These are phyloP conservation scores for Urtica urens DNA, from an alignment of 306 rosid genomes.

Conservation along the genomic window DNA sequence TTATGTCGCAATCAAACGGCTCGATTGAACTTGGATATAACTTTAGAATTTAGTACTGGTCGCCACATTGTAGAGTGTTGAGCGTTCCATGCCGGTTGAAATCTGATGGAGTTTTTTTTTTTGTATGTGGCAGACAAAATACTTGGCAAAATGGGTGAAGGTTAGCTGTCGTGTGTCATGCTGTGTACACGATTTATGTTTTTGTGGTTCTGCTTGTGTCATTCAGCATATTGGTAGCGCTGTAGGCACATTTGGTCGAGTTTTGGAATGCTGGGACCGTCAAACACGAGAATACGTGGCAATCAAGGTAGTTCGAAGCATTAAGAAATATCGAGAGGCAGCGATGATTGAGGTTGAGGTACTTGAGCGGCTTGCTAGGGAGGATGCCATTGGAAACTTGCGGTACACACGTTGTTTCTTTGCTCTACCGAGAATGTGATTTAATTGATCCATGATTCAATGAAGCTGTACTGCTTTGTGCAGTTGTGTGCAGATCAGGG, in stretches of 20 bases:
- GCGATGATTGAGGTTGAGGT: constrained; percentile 88
- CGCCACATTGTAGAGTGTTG: too few relatives aligned
- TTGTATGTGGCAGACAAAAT: constrained; percentile 62
- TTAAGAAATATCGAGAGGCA: constrained; percentile 78
- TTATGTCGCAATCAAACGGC: too few relatives aligned
- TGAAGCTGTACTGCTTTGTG: constrained; percentile 21
- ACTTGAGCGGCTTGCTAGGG: constrained; percentile 53
- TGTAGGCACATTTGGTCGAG: constrained; percentile 99
- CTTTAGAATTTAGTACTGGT: too few relatives aligned
- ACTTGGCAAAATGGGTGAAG: constrained; percentile 97
- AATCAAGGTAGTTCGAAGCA: constrained; percentile 83
- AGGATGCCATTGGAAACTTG: constrained; percentile 49
- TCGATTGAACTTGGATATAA: too few relatives aligned
- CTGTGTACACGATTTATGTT: constrained; percentile 64
- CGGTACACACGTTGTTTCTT: constrained; percentile 31
- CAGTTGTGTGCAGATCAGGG: constrained; percentile 79
- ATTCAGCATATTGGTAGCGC: constrained; percentile 95
- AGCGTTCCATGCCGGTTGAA: too few relatives aligned
- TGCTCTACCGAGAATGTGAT: too few relatives aligned
- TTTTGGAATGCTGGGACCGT: constrained; percentile 99
- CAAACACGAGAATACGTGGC: constrained; percentile 79
- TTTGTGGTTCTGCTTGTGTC: constrained; percentile 71
- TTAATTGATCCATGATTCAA: background rate
- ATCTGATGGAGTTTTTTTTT: too few relatives aligned
- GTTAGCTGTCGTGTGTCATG: constrained; percentile 91